Percentiles rank a stretch among this genome's conserved stretches.
These are phyloP conservation scores for Xenoacremonium recifei DNA, from an alignment of 2,329 filamentous ascomycete genomes.

Conservation along the genomic window DNA sequence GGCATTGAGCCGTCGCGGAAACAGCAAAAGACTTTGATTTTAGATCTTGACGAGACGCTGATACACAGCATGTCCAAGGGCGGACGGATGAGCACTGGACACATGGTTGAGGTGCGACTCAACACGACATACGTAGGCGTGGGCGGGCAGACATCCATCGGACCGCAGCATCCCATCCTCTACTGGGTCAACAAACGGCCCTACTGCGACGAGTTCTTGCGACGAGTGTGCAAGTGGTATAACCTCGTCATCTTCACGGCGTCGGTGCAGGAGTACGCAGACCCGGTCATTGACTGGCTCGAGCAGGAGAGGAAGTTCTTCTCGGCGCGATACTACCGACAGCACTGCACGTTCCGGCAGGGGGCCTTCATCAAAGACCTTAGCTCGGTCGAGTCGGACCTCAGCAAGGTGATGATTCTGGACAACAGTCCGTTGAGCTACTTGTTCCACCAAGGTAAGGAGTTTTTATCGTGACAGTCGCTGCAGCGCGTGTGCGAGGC, in stretches of 20 bases:
- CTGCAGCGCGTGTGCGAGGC: background rate
- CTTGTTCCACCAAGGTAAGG: conserved; percentile 93
- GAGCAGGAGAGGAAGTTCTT: conserved; percentile 98
- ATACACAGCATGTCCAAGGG: conserved; percentile 99
- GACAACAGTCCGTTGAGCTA: conserved; percentile 98
- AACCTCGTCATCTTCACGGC: conserved; percentile 96
- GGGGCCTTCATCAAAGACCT: conserved; percentile 98
- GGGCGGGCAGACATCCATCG: conserved; percentile 62
- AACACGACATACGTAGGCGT: conserved; percentile 69
- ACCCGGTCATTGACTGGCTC: conserved; percentile 98
- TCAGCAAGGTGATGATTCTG: conserved; percentile 98
- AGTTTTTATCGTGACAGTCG: background rate
- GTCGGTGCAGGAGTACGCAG: conserved; percentile 96
- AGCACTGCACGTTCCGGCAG: conserved; percentile 94
- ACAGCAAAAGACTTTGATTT: conserved; percentile 87
- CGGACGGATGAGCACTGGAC: conserved; percentile 89
- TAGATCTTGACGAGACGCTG: conserved; percentile 94
- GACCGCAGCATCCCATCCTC: conserved; percentile 84
- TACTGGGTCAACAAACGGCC: conserved; percentile 99
- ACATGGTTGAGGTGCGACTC: conserved; percentile 97
- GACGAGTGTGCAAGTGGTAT: conserved; percentile 94
- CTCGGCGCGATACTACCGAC: conserved; percentile 87
- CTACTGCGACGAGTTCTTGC: conserved; percentile 93
- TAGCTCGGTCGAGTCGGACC: conserved; percentile 90
- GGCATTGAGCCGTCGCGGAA: conserved; percentile 54